Conservation (phyloP, 345 rosid genomes). For the Heritiera fomes region DNA sequence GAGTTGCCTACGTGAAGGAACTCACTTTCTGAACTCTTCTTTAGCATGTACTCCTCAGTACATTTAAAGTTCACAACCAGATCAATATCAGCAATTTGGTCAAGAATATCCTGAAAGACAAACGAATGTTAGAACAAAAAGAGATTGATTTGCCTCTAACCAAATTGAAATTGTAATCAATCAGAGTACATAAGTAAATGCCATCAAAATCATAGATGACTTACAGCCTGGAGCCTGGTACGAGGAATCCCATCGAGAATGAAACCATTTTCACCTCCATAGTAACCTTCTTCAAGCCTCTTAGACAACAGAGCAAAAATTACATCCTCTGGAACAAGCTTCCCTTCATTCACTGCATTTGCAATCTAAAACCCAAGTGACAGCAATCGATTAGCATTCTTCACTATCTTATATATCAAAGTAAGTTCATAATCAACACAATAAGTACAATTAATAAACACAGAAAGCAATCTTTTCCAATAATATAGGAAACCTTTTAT, state of each 20-base stretch:
- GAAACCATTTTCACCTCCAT: constrained; percentile 82
- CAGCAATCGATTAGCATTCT: not conserved
- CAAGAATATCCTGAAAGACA: constrained; percentile 76
- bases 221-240: constrained; percentile 73
- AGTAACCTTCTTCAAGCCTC: constrained; percentile 82
- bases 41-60: constrained; percentile 42
- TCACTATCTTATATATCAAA: not conserved
- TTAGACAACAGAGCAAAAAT: constrained; percentile 73
- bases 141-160: not conserved
- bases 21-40: constrained; percentile 37
- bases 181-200: not conserved
- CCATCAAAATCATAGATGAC: constrained; percentile 23
- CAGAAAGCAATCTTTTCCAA: not conserved
- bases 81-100: constrained; percentile 75
- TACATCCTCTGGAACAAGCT: constrained; percentile 70
- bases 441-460: not conserved
- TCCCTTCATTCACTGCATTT: constrained; percentile 66
- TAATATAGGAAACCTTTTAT: not conserved
- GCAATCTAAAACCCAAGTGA: constrained; percentile 20
- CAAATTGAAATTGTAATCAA: not conserved
- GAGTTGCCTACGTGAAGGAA: constrained; percentile 31
- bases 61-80: constrained; percentile 81
- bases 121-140: constrained; percentile 3
- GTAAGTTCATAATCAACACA: not conserved
- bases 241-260: constrained; percentile 95